Evolutionary conservation across 139 green algal genomes (phyloP), one percentile per base, ranked within the genome.

Genomic region (Chara braunii): DNA sequence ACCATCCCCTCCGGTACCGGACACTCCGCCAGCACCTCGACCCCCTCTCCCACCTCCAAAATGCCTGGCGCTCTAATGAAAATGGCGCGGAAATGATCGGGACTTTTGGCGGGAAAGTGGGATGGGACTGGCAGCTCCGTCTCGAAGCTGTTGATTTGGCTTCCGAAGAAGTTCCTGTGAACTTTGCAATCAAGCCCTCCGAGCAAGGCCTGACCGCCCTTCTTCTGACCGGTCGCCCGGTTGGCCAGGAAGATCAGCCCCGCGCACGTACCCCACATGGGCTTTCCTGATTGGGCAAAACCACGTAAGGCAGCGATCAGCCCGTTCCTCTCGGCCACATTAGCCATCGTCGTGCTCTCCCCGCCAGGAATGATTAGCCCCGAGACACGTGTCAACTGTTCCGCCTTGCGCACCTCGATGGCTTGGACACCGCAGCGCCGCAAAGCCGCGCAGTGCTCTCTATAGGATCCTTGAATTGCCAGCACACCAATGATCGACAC

Each of bases 201-300:
- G 12, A 99, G 60, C 18, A 99, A 75, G 14, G 82, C 77, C 73
- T 99, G 93, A 0, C 93, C 93, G 4, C 93, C 93, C 70, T 90
- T 58, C 80, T 99, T 99, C 34, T 79, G 64, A 14, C 92, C 90
- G 28, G 61, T 18, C 14, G 60, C 59, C 4, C 59, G 59, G 60
- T 95, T 83, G 2, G 93, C 92, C 2, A 99, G 77, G 78, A 99
- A 95, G 58, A 99, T 99, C 60, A 98, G 86, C 11, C 93, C 93
- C 1, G 93, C 93, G 66, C 93, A 99, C 2, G 93, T 99, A 9
- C 93, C 93, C 93, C 93, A 99, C 12, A 99, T 78, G 2, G 94
- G 89, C 75, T 29, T 22, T 7, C 40, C 59, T 3, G 59, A 53
- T 5, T 26, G 43, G 30, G 23, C 34, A 33, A 70, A 74, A 1